Evolutionary conservation across 2,329 filamentous ascomycete species (phyloP).

Genomic region (Ophiocordyceps australis): DNA sequence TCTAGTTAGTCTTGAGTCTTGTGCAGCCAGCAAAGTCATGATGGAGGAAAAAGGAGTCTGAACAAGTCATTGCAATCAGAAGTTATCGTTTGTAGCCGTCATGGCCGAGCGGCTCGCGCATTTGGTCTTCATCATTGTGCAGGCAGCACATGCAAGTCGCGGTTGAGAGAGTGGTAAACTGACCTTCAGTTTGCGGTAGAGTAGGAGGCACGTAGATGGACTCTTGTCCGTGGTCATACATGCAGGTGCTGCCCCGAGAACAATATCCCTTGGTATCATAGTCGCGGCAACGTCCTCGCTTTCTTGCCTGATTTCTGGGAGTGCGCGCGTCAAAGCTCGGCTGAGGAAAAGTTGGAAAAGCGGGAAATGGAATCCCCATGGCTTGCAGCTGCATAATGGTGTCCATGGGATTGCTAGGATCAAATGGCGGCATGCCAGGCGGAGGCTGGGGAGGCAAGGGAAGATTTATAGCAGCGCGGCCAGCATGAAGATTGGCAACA

Average conservation of each 20-base stretch:
- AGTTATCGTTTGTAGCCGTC: background rate
- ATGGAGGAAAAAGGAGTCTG: background rate
- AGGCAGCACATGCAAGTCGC: too few relatives aligned
- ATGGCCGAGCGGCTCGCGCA: background rate
- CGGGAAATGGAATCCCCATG: conserved; percentile 23
- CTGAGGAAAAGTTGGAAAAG: conserved; percentile 20
- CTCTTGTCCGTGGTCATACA: conserved; percentile 48
- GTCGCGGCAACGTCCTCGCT: conserved; percentile 41
- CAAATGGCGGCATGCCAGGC: conserved; percentile 26
- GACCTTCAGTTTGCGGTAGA: conserved; percentile 8
- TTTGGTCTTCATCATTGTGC: too few relatives aligned
- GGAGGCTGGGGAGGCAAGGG: too few relatives aligned
- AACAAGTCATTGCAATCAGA: background rate
- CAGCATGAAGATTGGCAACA: too few relatives aligned
- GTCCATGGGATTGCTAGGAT: conserved; percentile 42
- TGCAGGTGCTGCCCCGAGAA: conserved; percentile 45
- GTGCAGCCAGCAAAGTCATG: too few relatives aligned
- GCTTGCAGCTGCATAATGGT: conserved; percentile 43
- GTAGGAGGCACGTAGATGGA: conserved; percentile 18
- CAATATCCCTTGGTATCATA: conserved; percentile 61
- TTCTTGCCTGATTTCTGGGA: conserved; percentile 11
- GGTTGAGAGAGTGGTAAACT: background rate
- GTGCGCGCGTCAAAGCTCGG: conserved; percentile 6
- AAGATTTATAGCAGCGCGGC: too few relatives aligned
- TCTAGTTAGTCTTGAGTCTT: conserved; percentile 4